Percentiles rank a stretch among this genome's conserved stretches.
phyloP scores from a whole-genome alignment of 2,329 filamentous ascomycete genomes.

The Claviceps sp. region DNA sequence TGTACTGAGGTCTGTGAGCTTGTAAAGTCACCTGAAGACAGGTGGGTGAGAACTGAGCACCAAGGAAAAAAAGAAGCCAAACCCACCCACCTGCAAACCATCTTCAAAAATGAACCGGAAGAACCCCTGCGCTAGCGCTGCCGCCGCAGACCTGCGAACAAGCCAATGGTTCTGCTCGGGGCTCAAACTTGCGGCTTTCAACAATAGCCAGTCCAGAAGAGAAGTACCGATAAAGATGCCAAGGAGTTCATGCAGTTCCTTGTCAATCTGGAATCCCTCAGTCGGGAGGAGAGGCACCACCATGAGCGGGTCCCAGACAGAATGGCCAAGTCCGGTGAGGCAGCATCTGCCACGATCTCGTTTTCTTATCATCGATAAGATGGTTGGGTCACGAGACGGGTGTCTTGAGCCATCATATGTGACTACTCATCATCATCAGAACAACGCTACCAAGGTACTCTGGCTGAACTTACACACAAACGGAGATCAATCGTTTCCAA shows the following conservation, averaged over 20 bases:
- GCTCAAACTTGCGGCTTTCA: neutral
- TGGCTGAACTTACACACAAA: neutral
- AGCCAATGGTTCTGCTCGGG: constrained; percentile 9
- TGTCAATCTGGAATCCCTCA: neutral
- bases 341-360: constrained; percentile 2
- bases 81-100: neutral
- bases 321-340: constrained; percentile 2
- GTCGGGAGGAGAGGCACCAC: constrained; percentile 1
- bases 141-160: constrained; percentile 11
- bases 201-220: constrained; percentile 1
- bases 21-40: neutral
- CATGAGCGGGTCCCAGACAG: constrained; percentile 2
- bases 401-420: neutral
- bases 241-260: neutral
- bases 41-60: neutral
- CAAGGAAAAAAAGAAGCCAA: neutral
- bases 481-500: constrained; percentile 3
- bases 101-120: neutral
- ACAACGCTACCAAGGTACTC: neutral
- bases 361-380: neutral
- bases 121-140: constrained; percentile 7
- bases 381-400: neutral
- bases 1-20: neutral
- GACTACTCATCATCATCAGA: constrained; percentile 1
- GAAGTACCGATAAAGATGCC: neutral